Evolutionary conservation across 2,329 filamentous ascomycete genomes (phyloP).

Genomic region (Dactylellina parvicollis): DNA sequence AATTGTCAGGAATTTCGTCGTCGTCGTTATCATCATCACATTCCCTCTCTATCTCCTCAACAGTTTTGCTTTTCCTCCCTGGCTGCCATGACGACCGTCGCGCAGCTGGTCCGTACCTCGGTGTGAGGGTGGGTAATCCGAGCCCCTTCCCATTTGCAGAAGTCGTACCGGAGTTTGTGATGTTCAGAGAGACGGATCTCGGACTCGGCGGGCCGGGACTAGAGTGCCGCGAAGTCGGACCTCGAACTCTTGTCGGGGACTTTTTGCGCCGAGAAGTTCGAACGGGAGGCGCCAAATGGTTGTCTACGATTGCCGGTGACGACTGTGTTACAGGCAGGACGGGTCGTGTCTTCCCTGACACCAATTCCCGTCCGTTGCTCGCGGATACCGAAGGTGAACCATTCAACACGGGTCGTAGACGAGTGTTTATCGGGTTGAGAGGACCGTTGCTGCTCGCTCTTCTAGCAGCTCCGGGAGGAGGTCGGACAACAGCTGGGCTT

Average conservation of each 20-base stretch:
- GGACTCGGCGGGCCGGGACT: slow-evolving; percentile 49
- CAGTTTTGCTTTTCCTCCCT: slow-evolving; percentile 72
- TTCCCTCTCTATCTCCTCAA: slow-evolving; percentile 77
- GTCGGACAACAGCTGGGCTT: slow-evolving; percentile 12
- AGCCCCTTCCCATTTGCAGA: slow-evolving; percentile 27
- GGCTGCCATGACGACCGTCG: slow-evolving; percentile 72
- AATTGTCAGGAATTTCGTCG: slow-evolving; percentile 78
- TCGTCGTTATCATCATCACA: slow-evolving; percentile 81
- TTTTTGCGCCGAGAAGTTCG: slow-evolving; percentile 46
- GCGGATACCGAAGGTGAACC: slow-evolving; percentile 20
- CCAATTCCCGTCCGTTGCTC: slow-evolving; percentile 30
- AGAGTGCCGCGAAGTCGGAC: slow-evolving; percentile 45
- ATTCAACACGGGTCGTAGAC: slow-evolving; percentile 31
- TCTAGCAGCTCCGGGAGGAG: slow-evolving; percentile 47
- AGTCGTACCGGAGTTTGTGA: slow-evolving; percentile 18
- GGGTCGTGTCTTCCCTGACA: slow-evolving; percentile 37
- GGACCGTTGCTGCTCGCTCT: slow-evolving; percentile 21
- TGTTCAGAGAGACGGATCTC: slow-evolving; percentile 43
- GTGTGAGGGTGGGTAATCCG: slow-evolving; percentile 27
- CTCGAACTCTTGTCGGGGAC: slow-evolving; percentile 43
- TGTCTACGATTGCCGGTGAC: slow-evolving; percentile 31
- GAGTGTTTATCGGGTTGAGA: slow-evolving; percentile 38
- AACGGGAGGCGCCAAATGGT: slow-evolving; percentile 40
- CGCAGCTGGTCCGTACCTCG: slow-evolving; percentile 14
- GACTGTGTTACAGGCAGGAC: slow-evolving; percentile 32